Conservation (phyloP, 2,329 filamentous ascomycete genomes). For the Myriosclerotinia curreyana region DNA sequence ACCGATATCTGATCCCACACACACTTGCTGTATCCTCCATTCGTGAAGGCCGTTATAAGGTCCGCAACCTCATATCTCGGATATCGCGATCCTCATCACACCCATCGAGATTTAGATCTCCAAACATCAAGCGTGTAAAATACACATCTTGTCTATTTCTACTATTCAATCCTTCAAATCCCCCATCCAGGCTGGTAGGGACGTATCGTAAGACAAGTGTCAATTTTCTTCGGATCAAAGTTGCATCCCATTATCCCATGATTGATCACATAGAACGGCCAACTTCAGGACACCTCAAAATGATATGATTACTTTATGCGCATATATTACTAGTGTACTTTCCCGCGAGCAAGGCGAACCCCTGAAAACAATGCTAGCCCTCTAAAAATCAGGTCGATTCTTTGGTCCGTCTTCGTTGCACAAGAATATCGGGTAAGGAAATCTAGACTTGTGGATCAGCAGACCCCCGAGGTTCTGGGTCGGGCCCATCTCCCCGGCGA, state of each 20-base stretch:
- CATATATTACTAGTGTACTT: neutral
- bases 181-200: neutral
- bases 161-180: neutral
- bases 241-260: slow-evolving; percentile 6
- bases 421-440: neutral
- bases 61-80: slow-evolving; percentile 3
- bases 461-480: slow-evolving; percentile 8
- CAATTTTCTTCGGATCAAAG: slow-evolving; percentile 12
- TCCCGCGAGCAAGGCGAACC: neutral
- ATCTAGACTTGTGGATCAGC: slow-evolving; percentile 16
- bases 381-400: neutral
- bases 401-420: neutral
- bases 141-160: slow-evolving; percentile 6
- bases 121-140: slow-evolving; percentile 8
- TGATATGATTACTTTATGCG: slow-evolving; percentile 8
- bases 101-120: slow-evolving; percentile 19
- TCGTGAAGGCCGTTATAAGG: slow-evolving; percentile 13
- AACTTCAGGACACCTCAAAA: slow-evolving; percentile 6
- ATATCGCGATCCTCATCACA: slow-evolving; percentile 16
- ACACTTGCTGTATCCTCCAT: neutral
- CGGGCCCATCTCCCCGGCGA: slow-evolving; percentile 1
- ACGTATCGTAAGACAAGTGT: slow-evolving; percentile 6
- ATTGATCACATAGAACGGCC: neutral
- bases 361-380: neutral
- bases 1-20: neutral